A percentile compares a stretch with the other conserved stretches of the same genome.
phyloP scores from a whole-genome alignment of 2,329 filamentous ascomycete species.

The Plectosphaerella plurivora region DNA sequence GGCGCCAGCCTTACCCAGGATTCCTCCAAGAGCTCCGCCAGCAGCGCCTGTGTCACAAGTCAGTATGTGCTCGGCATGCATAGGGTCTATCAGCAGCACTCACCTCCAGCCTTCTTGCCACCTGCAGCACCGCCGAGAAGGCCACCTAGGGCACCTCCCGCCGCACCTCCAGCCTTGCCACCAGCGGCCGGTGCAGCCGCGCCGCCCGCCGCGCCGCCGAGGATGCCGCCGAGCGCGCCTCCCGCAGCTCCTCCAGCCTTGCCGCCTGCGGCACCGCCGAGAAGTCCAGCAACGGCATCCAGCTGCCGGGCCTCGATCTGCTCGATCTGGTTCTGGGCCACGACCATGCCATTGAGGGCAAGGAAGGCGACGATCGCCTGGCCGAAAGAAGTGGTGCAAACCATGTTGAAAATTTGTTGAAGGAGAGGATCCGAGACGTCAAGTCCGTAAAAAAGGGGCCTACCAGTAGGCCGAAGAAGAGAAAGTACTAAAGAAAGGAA shows the following conservation, averaged over 20 bases:
- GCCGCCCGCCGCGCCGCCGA: neutral
- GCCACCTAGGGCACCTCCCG: neutral
- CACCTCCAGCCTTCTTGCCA: neutral
- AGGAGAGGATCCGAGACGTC: neutral
- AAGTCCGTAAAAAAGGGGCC: neutral
- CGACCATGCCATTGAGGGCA: conserved; percentile 1
- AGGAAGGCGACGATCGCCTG: neutral
- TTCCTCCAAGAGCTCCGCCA: neutral
- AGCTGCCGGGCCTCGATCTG: neutral
- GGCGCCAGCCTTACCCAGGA: neutral
- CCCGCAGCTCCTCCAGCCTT: neutral
- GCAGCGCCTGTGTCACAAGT: neutral
- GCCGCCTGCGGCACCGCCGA: neutral
- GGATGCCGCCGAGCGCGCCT: neutral
- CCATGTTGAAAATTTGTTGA: neutral
- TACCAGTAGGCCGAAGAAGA: conserved; percentile 1
- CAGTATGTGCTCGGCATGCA: neutral
- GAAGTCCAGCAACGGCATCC: neutral
- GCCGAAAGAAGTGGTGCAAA: neutral
- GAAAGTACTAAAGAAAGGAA: neutral
- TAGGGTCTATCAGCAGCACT: neutral
- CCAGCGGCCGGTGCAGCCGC: neutral
- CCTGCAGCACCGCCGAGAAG: neutral
- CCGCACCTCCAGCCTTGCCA: neutral
- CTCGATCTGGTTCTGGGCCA: neutral